These are phyloP conservation scores for Lyophyllum shimeji DNA, from an alignment of 768 basidiomycete species.

Conservation along the genomic window DNA sequence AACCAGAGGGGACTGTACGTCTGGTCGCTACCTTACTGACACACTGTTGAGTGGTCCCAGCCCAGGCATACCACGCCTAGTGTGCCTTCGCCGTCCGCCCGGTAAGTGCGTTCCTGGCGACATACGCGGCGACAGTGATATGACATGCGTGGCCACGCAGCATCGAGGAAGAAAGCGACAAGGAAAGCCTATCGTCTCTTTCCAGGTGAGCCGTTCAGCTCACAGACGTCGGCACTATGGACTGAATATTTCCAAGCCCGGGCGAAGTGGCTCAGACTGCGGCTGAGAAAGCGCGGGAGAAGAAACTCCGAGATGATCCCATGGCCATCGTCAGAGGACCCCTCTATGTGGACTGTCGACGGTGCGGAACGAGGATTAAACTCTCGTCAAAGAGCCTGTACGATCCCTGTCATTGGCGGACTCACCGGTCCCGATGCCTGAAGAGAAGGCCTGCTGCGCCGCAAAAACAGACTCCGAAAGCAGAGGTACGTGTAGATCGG, in stretches of 20 bases:
- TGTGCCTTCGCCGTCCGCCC: constrained; percentile 43
- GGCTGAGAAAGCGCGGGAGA: constrained; percentile 50
- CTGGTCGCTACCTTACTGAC: neutral
- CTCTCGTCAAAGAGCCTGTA: constrained; percentile 66
- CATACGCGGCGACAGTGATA: constrained; percentile 40
- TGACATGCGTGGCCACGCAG: constrained; percentile 43
- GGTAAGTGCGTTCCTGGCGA: constrained; percentile 47
- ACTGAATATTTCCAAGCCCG: constrained; percentile 5
- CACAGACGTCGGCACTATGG: neutral
- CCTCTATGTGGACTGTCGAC: constrained; percentile 51
- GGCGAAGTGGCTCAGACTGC: constrained; percentile 28
- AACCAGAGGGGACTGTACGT: constrained; percentile 11
- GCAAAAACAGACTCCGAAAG: constrained; percentile 9
- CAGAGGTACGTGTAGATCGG: constrained; percentile 3
- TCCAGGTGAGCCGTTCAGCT: constrained; percentile 10
- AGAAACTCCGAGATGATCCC: constrained; percentile 50
- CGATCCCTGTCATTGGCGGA: constrained; percentile 68
- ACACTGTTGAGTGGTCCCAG: constrained; percentile 1
- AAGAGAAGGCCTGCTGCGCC: constrained; percentile 31
- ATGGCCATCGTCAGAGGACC: constrained; percentile 52
- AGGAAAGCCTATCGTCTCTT: constrained; percentile 12
- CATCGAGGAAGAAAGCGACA: constrained; percentile 11
- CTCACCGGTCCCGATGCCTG: constrained; percentile 60
- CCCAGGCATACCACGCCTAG: constrained; percentile 34
- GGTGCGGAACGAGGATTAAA: constrained; percentile 58